Base-by-base conservation (phyloP, 2,329 filamentous ascomycete genomes). In the Arachnopeziza araneosa region DNA sequence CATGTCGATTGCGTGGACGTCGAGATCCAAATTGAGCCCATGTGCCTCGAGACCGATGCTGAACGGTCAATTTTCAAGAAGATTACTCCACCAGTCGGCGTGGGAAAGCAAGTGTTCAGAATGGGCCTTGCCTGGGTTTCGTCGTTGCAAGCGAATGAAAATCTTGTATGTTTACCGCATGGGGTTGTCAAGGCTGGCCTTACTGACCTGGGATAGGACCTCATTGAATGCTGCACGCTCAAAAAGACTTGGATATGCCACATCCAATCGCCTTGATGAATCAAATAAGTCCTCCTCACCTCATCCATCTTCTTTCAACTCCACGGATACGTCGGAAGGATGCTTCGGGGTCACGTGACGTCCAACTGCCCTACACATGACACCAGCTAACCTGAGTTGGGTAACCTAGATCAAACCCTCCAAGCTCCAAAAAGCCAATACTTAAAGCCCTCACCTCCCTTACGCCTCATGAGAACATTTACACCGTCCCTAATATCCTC, bases 401-500 rank as follows among this genome's bases (percentile, higher is more conserved):
- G 19, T 44, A 22, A 19, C n/a, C 48, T 54, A 63, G 63, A 54
- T 49, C 52, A 14, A 24, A 48, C 9, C 5, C 24, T 23, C 6
- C 53, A 2, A 48, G 55, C 24, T 36, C 57, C 17, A 68, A 65
- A 56, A 69, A 64, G 54, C 63, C 66, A 8, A 52, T 70, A 2
- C 57, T 71, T 8, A 69, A 69, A 24, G 68, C 65, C 19, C 55
- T 73, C 9, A 66, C 53, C 21, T 61, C 69, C 36, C 58, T 72
- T 14, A 73, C 70, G 6, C 70, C 78, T 9, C 90, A 88, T 72
- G 95, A 99, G 76, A 92, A 99, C 72, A 96, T 99, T 71, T 97
- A 96, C 78, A 99, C 91, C 44, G 72, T 99, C n/a, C 95, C 95
- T 50, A 99, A 99, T 73, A 80, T 96, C 63, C 82, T 99, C 57